These are phyloP conservation scores for Serendipita sp. DNA, from an alignment of 768 basidiomycete species.

Conservation along the genomic window DNA sequence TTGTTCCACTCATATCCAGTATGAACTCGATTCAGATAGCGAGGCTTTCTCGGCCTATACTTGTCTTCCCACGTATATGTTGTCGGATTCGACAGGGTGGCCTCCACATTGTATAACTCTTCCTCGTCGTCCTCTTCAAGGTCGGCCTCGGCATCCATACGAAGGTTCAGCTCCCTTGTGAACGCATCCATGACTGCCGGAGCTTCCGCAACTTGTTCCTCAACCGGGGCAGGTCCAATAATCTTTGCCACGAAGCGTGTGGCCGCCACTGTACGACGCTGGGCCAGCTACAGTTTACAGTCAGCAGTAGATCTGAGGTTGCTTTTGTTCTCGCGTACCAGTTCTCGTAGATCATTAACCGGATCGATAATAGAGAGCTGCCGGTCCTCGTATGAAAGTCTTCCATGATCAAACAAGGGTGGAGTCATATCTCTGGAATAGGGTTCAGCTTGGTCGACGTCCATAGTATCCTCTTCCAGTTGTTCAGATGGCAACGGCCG, in stretches of 20 bases:
- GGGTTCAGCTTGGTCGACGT: conserved; percentile 51
- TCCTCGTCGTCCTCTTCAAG: conserved; percentile 92
- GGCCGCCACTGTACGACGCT: conserved; percentile 65
- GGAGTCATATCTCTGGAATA: conserved; percentile 85
- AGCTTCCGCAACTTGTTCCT: conserved; percentile 36
- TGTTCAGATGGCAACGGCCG: conserved; percentile 20
- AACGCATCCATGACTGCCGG: conserved; percentile 51
- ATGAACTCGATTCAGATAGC: conserved; percentile 97
- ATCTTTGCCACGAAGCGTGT: conserved; percentile 65
- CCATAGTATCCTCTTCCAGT: conserved; percentile 21
- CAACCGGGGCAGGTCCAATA: conserved; percentile 33
- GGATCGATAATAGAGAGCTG: conserved; percentile 64
- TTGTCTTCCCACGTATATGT: conserved; percentile 99
- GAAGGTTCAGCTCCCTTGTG: conserved; percentile 79
- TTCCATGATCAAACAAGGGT: conserved; percentile 51
- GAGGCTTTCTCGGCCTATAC: conserved; percentile 88
- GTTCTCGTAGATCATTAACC: conserved; percentile 40
- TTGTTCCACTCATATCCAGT: conserved; percentile 99
- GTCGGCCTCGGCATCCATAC: conserved; percentile 60
- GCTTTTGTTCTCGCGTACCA: conserved; percentile 33
- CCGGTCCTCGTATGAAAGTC: conserved; percentile 60
- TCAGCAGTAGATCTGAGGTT: conserved; percentile 6
- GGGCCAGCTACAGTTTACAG: conserved; percentile 39
- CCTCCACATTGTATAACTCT: conserved; percentile 87
- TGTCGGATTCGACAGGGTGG: conserved; percentile 65